A percentile compares a stretch with the other conserved stretches of the same genome.
Evolutionary conservation across 441 rosid genomes (phyloP).

Genomic region (Syzygium malaccense): DNA sequence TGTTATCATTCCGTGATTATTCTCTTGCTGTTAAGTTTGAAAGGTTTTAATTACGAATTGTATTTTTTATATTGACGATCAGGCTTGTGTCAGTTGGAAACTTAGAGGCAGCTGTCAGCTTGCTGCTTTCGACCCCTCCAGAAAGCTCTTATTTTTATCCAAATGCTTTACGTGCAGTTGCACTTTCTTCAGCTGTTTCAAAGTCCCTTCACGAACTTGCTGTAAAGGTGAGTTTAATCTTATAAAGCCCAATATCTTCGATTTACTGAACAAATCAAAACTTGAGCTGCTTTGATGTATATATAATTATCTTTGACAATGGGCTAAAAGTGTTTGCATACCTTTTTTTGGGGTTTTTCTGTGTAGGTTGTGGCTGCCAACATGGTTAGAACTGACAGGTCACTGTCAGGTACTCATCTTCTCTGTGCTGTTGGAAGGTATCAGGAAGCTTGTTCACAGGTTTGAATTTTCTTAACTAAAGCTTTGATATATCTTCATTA

Average conservation of each 20-base stretch:
- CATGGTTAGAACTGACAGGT: constrained; percentile 90
- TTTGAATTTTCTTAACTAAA: constrained; percentile 20
- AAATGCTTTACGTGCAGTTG: constrained; percentile 95
- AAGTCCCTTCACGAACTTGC: constrained; percentile 94
- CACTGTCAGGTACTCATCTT: constrained; percentile 91
- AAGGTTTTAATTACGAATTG: neutral
- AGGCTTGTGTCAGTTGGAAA: constrained; percentile 95
- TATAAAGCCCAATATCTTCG: neutral
- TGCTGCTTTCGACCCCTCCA: constrained; percentile 87
- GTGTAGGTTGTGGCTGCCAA: constrained; percentile 95
- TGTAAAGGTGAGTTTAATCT: constrained; percentile 50
- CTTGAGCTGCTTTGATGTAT: neutral
- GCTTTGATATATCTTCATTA: neutral
- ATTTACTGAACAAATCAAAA: neutral
- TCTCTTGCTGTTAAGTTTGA: neutral
- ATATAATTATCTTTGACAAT: neutral
- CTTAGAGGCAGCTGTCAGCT: constrained; percentile 93
- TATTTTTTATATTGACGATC: neutral
- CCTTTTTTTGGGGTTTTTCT: neutral
- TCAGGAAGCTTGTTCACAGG: constrained; percentile 99
- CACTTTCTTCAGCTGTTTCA: constrained; percentile 97
- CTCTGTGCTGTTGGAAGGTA: constrained; percentile 95
- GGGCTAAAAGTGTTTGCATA: neutral
- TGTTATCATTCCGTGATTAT: neutral
- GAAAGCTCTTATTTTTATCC: constrained; percentile 91